These are phyloP conservation scores for Botryotinia globosa DNA, from an alignment of 2,329 filamentous ascomycete genomes.

Conservation along the genomic window DNA sequence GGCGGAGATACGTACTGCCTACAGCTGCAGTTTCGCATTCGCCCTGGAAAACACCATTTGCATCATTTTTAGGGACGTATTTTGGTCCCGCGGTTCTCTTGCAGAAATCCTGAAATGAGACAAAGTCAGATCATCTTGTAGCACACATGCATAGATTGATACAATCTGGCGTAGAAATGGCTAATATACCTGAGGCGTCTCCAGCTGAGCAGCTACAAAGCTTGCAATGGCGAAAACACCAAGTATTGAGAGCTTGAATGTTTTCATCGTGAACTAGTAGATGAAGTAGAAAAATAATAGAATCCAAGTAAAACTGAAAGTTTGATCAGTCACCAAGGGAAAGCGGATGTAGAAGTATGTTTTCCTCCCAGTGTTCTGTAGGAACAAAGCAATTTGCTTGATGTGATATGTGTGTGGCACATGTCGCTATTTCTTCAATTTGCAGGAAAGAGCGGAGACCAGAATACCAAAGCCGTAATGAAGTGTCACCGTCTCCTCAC, in stretches of 20 bases:
- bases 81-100: constrained; percentile 10
- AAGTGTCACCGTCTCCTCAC: neutral
- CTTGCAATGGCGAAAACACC: constrained; percentile 14
- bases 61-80: constrained; percentile 10
- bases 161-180: neutral
- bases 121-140: neutral
- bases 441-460: neutral
- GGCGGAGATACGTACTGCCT: neutral
- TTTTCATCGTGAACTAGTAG: neutral
- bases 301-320: neutral
- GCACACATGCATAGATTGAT: neutral
- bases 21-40: neutral
- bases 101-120: neutral
- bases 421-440: neutral
- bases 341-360: neutral
- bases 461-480: neutral
- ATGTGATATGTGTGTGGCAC: constrained; percentile 1
- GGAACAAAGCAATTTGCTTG: neutral
- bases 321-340: neutral
- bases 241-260: constrained; percentile 9
- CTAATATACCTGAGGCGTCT: neutral
- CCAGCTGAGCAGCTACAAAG: constrained; percentile 1
- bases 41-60: constrained; percentile 2
- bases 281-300: neutral
- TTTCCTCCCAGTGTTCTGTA: neutral